Percentiles rank a stretch among this genome's conserved stretches.
Conservation (phyloP, 345 rosid genomes). For the Raphanus raphanistrum region DNA sequence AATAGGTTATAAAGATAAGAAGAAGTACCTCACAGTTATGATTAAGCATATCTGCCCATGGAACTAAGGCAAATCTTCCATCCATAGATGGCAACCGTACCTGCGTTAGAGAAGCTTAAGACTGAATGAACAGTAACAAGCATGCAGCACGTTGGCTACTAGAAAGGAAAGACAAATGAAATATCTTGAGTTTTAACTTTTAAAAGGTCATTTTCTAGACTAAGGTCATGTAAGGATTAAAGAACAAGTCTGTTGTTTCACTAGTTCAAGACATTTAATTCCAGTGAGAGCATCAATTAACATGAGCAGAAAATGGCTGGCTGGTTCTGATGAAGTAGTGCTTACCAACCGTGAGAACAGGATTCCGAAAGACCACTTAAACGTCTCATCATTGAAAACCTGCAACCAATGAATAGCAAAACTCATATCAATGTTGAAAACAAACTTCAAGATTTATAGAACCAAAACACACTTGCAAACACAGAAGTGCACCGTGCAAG, state of each 20-base stretch:
- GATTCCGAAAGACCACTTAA: slow-evolving; percentile 97
- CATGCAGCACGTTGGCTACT: neutral
- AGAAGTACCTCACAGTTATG: slow-evolving; percentile 83
- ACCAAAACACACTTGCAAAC: neutral
- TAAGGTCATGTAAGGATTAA: neutral
- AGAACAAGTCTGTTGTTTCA: neutral
- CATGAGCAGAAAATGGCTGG: slow-evolving; percentile 12
- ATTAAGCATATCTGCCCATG: slow-evolving; percentile 99
- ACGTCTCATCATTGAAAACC: slow-evolving; percentile 86
- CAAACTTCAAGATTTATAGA: neutral
- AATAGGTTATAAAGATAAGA: neutral
- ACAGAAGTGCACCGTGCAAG: neutral
- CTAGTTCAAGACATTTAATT: neutral
- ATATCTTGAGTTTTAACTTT: no score
- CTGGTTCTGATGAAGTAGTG: slow-evolving; percentile 3
- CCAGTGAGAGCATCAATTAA: neutral
- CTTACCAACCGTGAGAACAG: slow-evolving; percentile 97
- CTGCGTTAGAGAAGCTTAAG: slow-evolving; percentile 40
- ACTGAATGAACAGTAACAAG: neutral
- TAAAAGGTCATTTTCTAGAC: no score
- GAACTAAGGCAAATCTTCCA: slow-evolving; percentile 90
- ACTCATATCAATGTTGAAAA: slow-evolving; percentile 9
- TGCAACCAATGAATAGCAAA: slow-evolving; percentile 38
- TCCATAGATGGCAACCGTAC: slow-evolving; percentile 93
- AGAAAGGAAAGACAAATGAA: no score